Conservation (phyloP, 805 yeast genomes). For the Barnettozyma wickerhamii region DNA sequence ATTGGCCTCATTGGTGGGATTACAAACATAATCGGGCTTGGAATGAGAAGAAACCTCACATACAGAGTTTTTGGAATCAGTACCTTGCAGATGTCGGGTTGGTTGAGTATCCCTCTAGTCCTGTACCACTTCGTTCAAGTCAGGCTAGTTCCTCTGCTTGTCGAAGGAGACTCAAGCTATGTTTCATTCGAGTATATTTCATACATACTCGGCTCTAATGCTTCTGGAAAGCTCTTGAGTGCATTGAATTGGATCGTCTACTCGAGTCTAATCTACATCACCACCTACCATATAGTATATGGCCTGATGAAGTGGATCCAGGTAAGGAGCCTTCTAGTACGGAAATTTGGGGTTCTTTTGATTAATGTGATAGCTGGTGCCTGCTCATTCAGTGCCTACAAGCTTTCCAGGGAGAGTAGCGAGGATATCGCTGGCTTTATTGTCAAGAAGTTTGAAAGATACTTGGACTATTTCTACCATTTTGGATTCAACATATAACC, state of each 20-base stretch:
- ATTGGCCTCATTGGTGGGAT: conserved; percentile 61
- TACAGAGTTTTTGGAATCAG: conserved; percentile 43
- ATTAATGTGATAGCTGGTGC: conserved; percentile 32
- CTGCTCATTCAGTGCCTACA: conserved; percentile 36
- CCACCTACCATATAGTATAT: conserved; percentile 49
- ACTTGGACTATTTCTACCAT: conserved; percentile 10
- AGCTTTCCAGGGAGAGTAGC: conserved; percentile 6
- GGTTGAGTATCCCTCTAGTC: conserved; percentile 41
- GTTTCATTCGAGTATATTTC: conserved; percentile 50
- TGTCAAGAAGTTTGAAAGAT: conserved; percentile 16
- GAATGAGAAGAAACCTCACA: conserved; percentile 43
- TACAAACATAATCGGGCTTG: conserved; percentile 47
- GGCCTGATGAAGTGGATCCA: conserved; percentile 48
- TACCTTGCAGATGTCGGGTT: conserved; percentile 60
- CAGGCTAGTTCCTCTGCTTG: conserved; percentile 44
- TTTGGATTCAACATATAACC: too few relatives aligned
- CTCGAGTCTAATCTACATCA: conserved; percentile 31
- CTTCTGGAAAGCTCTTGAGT: conserved; percentile 22
- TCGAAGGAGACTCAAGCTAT: conserved; percentile 63
- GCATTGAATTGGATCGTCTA: conserved; percentile 29
- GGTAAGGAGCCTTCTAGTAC: conserved; percentile 35
- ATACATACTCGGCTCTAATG: conserved; percentile 29
- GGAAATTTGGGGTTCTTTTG: conserved; percentile 40
- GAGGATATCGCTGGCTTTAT: conserved; percentile 13
- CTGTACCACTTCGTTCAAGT: conserved; percentile 43